A percentile compares a stretch with the other conserved stretches of the same genome.
These are phyloP conservation scores for Graphiopsis chlorocephala DNA, from an alignment of 2,329 filamentous ascomycete species.

Conservation along the genomic window DNA sequence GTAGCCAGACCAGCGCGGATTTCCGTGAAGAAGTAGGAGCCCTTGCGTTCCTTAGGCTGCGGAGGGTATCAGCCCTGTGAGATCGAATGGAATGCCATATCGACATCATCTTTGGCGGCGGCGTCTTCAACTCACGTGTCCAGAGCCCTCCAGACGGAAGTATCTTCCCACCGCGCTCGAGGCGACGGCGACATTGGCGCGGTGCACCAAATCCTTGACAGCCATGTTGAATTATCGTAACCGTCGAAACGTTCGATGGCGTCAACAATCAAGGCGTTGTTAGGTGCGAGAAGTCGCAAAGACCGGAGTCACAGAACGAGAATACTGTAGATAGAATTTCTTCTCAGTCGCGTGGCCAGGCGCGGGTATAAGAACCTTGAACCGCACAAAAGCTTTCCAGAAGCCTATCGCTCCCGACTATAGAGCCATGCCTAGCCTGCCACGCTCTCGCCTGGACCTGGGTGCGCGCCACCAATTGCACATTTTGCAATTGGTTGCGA, in stretches of 20 bases:
- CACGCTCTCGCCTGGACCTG: not conserved
- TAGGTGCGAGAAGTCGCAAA: not conserved
- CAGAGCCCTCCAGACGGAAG: constrained; percentile 78
- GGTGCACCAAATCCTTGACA: constrained; percentile 25
- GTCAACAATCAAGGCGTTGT: not conserved
- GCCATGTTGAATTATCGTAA: not conserved
- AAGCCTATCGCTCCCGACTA: constrained; percentile 10
- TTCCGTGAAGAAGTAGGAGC: constrained; percentile 78
- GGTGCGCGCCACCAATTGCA: constrained; percentile 5
- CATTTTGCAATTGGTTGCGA: constrained; percentile 9
- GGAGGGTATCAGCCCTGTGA: constrained; percentile 13
- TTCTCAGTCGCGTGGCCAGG: constrained; percentile 9
- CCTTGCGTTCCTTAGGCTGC: constrained; percentile 68
- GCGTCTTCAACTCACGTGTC: constrained; percentile 62
- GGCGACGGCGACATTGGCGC: constrained; percentile 52
- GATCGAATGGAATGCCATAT: not conserved
- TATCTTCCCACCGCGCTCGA: constrained; percentile 64
- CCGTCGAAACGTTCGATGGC: not conserved
- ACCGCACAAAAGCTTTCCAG: constrained; percentile 12
- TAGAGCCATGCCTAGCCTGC: not conserved
- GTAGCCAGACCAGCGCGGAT: constrained; percentile 78
- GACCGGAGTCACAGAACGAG: constrained; percentile 5
- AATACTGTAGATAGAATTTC: constrained; percentile 1
- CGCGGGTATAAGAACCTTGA: constrained; percentile 9
- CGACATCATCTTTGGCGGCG: not conserved